Percentiles rank a stretch among this genome's conserved stretches.
Evolutionary conservation across 2,329 filamentous ascomycete genomes (phyloP).

Genomic region (Epichloe gansuensis): DNA sequence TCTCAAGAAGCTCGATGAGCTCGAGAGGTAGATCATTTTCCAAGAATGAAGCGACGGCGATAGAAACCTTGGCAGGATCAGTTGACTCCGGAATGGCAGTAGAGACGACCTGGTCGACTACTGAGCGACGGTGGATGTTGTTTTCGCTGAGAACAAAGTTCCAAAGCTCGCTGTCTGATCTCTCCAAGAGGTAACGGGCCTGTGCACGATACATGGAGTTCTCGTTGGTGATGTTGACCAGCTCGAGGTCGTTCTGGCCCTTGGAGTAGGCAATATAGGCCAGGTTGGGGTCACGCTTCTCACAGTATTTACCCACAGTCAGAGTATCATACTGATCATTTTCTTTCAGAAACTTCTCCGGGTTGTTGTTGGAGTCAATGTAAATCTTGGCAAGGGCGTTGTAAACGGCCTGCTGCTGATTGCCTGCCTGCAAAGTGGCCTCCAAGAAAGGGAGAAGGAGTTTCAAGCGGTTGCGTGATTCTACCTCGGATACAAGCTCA

Average conservation of each 20-base stretch:
- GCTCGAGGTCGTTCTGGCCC: constrained; percentile 91
- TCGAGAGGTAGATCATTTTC: constrained; percentile 82
- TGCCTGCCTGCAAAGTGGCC: constrained; percentile 74
- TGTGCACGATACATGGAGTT: constrained; percentile 99
- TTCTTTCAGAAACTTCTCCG: constrained; percentile 92
- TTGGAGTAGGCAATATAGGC: constrained; percentile 93
- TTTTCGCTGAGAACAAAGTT: constrained; percentile 87
- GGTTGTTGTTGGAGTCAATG: constrained; percentile 97
- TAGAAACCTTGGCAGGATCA: constrained; percentile 86
- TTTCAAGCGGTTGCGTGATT: constrained; percentile 90
- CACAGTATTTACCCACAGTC: constrained; percentile 90
- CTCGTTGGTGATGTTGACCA: constrained; percentile 96
- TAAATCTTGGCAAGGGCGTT: constrained; percentile 99
- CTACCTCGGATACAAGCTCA: constrained; percentile 87
- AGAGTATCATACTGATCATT: constrained; percentile 95
- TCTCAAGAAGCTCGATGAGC: constrained; percentile 93
- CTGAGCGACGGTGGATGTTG: constrained; percentile 85
- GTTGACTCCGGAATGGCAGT: constrained; percentile 87
- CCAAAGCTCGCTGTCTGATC: constrained; percentile 86
- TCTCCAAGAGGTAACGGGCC: constrained; percentile 84
- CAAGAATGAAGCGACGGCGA: constrained; percentile 88
- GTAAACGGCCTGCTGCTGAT: constrained; percentile 92
- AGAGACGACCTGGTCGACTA: constrained; percentile 91
- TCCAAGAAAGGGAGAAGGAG: constrained; percentile 92
- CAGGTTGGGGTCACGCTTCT: constrained; percentile 93